These are phyloP conservation scores for Mayamaea pseudoterrestris DNA, from an alignment of 108 stramenopile species.

Conservation along the genomic window DNA sequence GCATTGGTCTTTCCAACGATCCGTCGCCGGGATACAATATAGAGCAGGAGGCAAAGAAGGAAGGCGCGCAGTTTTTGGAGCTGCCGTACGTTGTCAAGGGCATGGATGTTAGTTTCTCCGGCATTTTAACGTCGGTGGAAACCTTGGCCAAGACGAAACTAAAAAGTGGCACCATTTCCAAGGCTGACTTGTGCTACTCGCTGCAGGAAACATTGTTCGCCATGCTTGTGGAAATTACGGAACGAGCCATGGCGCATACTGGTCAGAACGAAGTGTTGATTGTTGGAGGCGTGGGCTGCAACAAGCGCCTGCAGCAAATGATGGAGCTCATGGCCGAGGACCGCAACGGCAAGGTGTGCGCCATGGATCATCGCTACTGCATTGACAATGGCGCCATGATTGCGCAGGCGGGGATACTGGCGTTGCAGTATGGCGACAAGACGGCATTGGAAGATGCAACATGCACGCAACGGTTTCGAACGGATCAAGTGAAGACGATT, in stretches of 20 bases:
- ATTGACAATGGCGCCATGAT: conserved; percentile 99
- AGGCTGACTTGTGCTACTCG: conserved; percentile 90
- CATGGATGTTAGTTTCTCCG: conserved; percentile 95
- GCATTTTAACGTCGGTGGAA: conserved; percentile 45
- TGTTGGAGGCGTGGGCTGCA: conserved; percentile 99
- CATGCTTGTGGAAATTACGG: conserved; percentile 99
- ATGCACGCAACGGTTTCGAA: conserved; percentile 91
- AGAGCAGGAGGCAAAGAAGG: conserved; percentile 87
- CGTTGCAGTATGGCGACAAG: conserved; percentile 83
- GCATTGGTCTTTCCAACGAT: conserved; percentile 89
- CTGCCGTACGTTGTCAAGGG: conserved; percentile 99
- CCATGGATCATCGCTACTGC: conserved; percentile 98
- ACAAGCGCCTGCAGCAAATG: conserved; percentile 95
- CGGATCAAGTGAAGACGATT: conserved; percentile 82
- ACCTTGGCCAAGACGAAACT: conserved; percentile 37
- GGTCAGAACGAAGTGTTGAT: conserved; percentile 86
- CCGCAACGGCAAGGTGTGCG: conserved; percentile 70
- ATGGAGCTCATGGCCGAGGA: conserved; percentile 89
- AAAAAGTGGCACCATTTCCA: conserved; percentile 33
- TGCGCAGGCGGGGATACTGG: conserved; percentile 97
- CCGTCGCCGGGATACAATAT: conserved; percentile 98
- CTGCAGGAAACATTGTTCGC: conserved; percentile 99
- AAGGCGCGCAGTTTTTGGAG: conserved; percentile 45
- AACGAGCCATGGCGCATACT: conserved; percentile 98
- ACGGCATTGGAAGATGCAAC: conserved; percentile 62